A percentile compares a stretch with the other conserved stretches of the same genome.
Conservation (phyloP, 2,329 filamentous ascomycete species). For the Aphanoascus verrucosus region DNA sequence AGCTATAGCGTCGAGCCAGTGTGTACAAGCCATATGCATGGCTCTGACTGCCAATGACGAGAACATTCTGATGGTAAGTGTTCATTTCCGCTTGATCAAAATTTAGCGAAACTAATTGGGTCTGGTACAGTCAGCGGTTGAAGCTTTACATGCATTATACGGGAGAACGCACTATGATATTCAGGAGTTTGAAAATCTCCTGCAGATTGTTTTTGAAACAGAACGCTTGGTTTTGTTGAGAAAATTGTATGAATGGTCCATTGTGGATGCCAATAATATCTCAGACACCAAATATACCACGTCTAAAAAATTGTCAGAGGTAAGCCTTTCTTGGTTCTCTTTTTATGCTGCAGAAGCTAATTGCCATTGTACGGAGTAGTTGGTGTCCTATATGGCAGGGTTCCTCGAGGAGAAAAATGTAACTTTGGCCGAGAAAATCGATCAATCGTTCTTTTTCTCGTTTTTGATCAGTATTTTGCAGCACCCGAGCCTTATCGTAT, state of each 20-base stretch:
- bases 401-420: conserved; percentile 70
- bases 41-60: conserved; percentile 60
- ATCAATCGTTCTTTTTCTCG: conserved; percentile 65
- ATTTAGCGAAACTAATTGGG: conserved; percentile 10
- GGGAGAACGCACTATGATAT: conserved; percentile 62
- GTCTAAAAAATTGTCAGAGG: conserved; percentile 88
- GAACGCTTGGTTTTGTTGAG: conserved; percentile 60
- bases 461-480: conserved; percentile 70
- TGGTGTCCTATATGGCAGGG: conserved; percentile 73
- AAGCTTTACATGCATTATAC: conserved; percentile 75
- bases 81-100: conserved; percentile 1
- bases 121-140: conserved; percentile 57
- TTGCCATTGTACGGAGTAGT: conserved; percentile 37
- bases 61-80: conserved; percentile 59
- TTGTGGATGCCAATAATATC: conserved; percentile 68
- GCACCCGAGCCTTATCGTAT: conserved; percentile 80
- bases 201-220: conserved; percentile 67
- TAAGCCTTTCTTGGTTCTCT: conserved; percentile 31
- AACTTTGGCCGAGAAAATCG: conserved; percentile 52
- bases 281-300: conserved; percentile 88
- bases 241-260: conserved; percentile 68
- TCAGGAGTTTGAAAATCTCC: conserved; percentile 65
- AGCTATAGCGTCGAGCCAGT: conserved; percentile 61
- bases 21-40: conserved; percentile 59
- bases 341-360: neutral